Evolutionary conservation across 257 asterid species (phyloP), one percentile per base, ranked within the genome.

Genomic region (Thymus quinquecostatus): DNA sequence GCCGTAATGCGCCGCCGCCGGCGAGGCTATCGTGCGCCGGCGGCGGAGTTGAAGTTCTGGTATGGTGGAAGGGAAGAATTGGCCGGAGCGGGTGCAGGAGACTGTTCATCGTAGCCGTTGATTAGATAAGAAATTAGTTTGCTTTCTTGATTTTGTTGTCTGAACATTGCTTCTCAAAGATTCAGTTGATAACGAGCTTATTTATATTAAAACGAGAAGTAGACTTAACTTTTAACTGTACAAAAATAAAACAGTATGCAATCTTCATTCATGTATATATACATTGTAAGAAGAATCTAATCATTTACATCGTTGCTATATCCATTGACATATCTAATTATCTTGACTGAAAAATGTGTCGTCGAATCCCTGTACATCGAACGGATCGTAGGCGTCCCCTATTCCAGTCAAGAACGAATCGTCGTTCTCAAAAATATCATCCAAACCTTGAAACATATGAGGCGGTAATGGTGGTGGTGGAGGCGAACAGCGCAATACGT

Each of bases 281-380:
- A 36, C 6, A 4, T 38, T 4, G 41, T 38, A 38, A 36, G 4
- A 36, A 38, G 6, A 38, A 38, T 38, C 41, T 38, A 38, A 0
- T 38, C 4, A 38, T 38, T 38, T 38, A 38, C 41, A 38, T 4
- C 21, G 6, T 5, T 38, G 8, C 6, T 38, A 4, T 38, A 4
- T 38, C 0, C 4, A 38, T 38, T 38, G 41, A 38, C 41, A 38
- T 21, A 21, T 38, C 75, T 74, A 80, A 71, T 64, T 44, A 55
- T 74, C 69, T 2, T 51, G 64, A 32, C 58, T 30, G n/a, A 79
- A 79, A 28, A 74, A 7, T 13, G 75, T 56, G 34, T 77, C 75
- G 8, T 73, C 81, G 66, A 80, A 73, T 34, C 75, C 82, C n/a
- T 63, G 78, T 84, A 85, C 77, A 61, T 78, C 80, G 64, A 60